phyloP scores from a whole-genome alignment of 306 rosid species.

The Castanea mollissima region DNA sequence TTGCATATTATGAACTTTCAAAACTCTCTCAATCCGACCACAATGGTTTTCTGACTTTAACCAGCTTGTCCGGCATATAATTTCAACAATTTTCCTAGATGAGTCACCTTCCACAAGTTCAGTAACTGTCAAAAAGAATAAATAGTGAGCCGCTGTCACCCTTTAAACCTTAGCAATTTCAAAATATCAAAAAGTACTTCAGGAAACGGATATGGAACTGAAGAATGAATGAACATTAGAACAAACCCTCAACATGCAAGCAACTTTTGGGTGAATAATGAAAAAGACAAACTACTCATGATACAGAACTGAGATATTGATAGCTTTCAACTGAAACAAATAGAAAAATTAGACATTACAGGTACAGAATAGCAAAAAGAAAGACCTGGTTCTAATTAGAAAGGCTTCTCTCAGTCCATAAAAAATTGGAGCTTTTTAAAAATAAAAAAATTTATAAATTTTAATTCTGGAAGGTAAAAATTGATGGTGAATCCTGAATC shows the following conservation, averaged over 20 bases:
- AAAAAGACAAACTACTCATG: background rate
- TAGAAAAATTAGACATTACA: too few relatives aligned
- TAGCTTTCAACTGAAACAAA: too few relatives aligned
- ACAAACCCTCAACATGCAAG: slow-evolving; percentile 8
- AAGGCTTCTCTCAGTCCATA: background rate
- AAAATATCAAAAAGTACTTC: background rate
- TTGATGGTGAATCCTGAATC: slow-evolving; percentile 16
- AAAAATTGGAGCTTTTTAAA: background rate
- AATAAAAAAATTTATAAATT: background rate
- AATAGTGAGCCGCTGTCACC: slow-evolving; percentile 2
- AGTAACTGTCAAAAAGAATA: slow-evolving; percentile 52
- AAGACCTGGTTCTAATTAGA: background rate
- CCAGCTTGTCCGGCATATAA: slow-evolving; percentile 86
- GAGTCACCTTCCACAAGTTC: slow-evolving; percentile 95
- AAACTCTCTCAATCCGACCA: slow-evolving; percentile 74
- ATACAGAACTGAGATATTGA: background rate
- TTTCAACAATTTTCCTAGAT: slow-evolving; percentile 87
- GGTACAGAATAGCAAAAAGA: background rate
- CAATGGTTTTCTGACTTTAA: slow-evolving; percentile 68
- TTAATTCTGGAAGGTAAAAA: slow-evolving; percentile 17
- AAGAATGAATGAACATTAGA: slow-evolving; percentile 12
- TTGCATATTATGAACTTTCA: slow-evolving; percentile 97
- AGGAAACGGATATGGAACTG: background rate
- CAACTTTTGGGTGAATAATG: background rate
- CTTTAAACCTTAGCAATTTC: background rate